Conservation (phyloP, 1,139 yeast genomes). For the Pichia sp. region DNA sequence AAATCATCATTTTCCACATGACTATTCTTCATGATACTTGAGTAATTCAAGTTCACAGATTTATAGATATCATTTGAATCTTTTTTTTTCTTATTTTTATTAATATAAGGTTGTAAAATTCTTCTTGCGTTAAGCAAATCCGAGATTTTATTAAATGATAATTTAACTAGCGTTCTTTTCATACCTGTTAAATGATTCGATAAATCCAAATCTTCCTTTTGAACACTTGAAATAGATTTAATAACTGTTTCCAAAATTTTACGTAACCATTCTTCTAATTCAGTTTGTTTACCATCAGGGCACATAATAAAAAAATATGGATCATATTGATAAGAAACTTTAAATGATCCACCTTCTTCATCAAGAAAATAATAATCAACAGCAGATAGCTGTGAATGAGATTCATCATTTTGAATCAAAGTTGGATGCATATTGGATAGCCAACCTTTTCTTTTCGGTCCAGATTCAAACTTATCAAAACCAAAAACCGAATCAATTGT, state of each 20-base stretch:
- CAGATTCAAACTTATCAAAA: constrained; percentile 67
- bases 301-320: constrained; percentile 84
- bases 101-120: constrained; percentile 59
- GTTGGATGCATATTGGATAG: constrained; percentile 75
- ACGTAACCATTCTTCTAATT: constrained; percentile 79
- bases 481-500: constrained; percentile 75
- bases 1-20: constrained; percentile 19
- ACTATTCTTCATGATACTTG: constrained; percentile 22
- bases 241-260: constrained; percentile 58
- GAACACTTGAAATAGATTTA: constrained; percentile 47
- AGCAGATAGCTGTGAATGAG: constrained; percentile 65
- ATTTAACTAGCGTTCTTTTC: constrained; percentile 53
- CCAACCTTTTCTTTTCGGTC: constrained; percentile 80
- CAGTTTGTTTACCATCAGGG: constrained; percentile 60
- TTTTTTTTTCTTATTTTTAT: constrained; percentile 56
- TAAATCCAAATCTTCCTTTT: constrained; percentile 70
- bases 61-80: constrained; percentile 69
- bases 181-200: constrained; percentile 87
- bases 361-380: constrained; percentile 95
- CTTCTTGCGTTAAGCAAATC: constrained; percentile 75
- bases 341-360: constrained; percentile 95
- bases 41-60: constrained; percentile 41
- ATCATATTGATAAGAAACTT: constrained; percentile 72
- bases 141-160: constrained; percentile 67
- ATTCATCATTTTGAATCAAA: constrained; percentile 49